phyloP scores from a whole-genome alignment of 1,284 basidiomycete genomes.

The Sanghuangporus weigelae region DNA sequence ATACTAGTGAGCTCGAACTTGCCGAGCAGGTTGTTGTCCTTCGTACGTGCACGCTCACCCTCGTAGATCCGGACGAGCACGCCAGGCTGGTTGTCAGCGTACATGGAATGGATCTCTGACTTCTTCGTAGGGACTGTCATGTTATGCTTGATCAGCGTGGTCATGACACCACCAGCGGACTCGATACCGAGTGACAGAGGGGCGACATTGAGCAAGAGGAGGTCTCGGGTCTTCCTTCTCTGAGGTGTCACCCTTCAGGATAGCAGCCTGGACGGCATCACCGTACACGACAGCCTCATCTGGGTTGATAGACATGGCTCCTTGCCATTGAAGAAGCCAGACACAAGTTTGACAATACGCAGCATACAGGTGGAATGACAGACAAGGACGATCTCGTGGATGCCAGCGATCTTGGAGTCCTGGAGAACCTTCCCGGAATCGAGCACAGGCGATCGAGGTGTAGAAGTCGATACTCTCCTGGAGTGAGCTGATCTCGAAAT shows the following conservation, averaged over 20 bases:
- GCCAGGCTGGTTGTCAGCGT: slow-evolving; percentile 98
- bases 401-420: slow-evolving; percentile 94
- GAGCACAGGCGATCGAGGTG: slow-evolving; percentile 96
- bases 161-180: slow-evolving; percentile 99
- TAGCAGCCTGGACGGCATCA: slow-evolving; percentile 98
- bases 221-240: slow-evolving; percentile 98
- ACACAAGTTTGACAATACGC: slow-evolving; percentile 95
- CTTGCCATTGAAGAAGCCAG: slow-evolving; percentile 98
- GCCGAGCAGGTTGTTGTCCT: slow-evolving; percentile 99
- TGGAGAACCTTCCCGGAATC: slow-evolving; percentile 98
- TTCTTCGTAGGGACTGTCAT: slow-evolving; percentile 99
- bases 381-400: slow-evolving; percentile 96
- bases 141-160: slow-evolving; percentile 95
- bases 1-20: slow-evolving; percentile 99
- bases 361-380: slow-evolving; percentile 99
- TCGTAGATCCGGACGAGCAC: slow-evolving; percentile 99
- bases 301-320: slow-evolving; percentile 98
- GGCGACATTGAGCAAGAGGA: slow-evolving; percentile 95
- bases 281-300: slow-evolving; percentile 99
- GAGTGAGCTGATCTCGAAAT: slow-evolving; percentile 98
- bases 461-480: slow-evolving; percentile 99
- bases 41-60: slow-evolving; percentile 98
- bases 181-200: slow-evolving; percentile 98
- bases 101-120: slow-evolving; percentile 98
- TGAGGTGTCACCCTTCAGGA: slow-evolving; percentile 95